Conservation (phyloP, 108 stramenopile genomes). For the Asterionellopsis glacialis region DNA sequence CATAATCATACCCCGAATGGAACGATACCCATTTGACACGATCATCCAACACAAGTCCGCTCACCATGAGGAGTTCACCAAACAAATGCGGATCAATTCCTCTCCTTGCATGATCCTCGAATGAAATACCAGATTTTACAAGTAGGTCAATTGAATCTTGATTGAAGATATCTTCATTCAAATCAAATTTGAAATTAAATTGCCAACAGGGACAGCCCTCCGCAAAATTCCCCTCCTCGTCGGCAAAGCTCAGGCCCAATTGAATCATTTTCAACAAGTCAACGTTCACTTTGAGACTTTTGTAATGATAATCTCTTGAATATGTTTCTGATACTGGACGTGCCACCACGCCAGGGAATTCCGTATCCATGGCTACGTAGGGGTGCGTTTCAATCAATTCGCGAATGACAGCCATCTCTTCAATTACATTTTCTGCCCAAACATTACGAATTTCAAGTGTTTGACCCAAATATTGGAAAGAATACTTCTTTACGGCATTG, state of each 20-base stretch:
- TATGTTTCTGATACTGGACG: slow-evolving; percentile 92
- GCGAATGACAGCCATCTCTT: slow-evolving; percentile 93
- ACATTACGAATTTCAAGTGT: slow-evolving; percentile 88
- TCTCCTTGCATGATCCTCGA: slow-evolving; percentile 85
- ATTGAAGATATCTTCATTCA: slow-evolving; percentile 97
- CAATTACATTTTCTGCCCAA: slow-evolving; percentile 89
- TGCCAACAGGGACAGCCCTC: slow-evolving; percentile 97
- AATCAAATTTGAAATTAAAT: slow-evolving; percentile 96
- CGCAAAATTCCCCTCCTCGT: slow-evolving; percentile 90
- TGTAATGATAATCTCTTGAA: slow-evolving; percentile 95
- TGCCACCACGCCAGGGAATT: slow-evolving; percentile 99
- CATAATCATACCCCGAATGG: slow-evolving; percentile 98
- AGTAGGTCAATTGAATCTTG: slow-evolving; percentile 98
- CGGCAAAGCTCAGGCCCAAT: slow-evolving; percentile 92
- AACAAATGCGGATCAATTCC: slow-evolving; percentile 95
- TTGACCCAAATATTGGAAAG: slow-evolving; percentile 36
- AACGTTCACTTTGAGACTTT: slow-evolving; percentile 97
- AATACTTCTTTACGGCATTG: background rate
- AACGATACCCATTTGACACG: slow-evolving; percentile 96
- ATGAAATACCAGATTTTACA: slow-evolving; percentile 91
- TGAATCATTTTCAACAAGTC: slow-evolving; percentile 98
- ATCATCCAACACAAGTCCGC: slow-evolving; percentile 93
- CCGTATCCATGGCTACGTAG: slow-evolving; percentile 99
- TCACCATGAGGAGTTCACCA: slow-evolving; percentile 97
- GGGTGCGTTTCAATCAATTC: slow-evolving; percentile 91